Base-by-base conservation (phyloP, 305 asterid species). In the Solanum aculeatissimum region DNA sequence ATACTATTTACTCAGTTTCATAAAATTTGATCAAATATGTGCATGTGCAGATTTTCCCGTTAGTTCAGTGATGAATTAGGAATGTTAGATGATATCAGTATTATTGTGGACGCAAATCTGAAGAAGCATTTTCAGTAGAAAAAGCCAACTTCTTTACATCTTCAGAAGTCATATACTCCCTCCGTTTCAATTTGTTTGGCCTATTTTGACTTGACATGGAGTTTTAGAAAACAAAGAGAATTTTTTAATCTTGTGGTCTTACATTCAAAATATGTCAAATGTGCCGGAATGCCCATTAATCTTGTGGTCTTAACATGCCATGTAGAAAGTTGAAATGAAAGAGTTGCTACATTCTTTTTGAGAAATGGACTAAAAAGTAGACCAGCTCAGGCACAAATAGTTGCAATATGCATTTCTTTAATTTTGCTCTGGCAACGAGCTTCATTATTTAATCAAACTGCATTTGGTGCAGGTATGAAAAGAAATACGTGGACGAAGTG, bases 401-500 rank as follows among this genome's bases (percentile, higher is more conserved):
- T 27, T 51, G 82, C 51, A 77, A 51, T 35, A 43, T 42, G 42
- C 32, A 51, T 85, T 70, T 77, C 12, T 77, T 51, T 16, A 27
- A 77, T 77, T 49, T 27, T 5, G 0, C 65, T 27, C 7, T 1
- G 12, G 29, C 32, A 27, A 27, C 16, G 55, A 82, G 60, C 63
- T 29, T 62, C 87, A 77, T 51, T 27, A 77, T 49, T 83, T 84
- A 71, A 88, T 29, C 49, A 49, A 49, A 84, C 75, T 70, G 51
- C 23, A 29, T 83, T 65, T 88, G 66, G 42, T 63, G 45, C 85
- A 96, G 99, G 87, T 94, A 93, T 81, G 98, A 96, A 89, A 92
- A 94, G 88, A 86, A 89, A 81, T 96, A 93, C 89, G 80, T 81
- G 89, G 97, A 94, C 65, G 92, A 89, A 83, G 45, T 86, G 83